These are phyloP conservation scores for Thoreauomyces humboldtii DNA, from an alignment of 192 early-diverging fungal species.

Conservation along the genomic window DNA sequence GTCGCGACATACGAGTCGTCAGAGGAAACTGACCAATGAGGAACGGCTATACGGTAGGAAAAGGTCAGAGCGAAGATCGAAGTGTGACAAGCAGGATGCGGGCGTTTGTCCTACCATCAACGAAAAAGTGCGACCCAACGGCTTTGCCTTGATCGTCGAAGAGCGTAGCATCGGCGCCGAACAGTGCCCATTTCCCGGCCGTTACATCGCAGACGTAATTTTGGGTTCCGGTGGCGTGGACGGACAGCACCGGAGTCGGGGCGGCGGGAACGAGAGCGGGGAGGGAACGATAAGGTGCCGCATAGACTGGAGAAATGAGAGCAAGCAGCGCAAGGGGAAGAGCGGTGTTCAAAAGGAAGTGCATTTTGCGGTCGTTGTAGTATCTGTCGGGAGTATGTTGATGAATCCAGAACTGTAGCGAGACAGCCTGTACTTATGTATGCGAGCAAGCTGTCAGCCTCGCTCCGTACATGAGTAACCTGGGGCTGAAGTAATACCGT, in stretches of 20 bases:
- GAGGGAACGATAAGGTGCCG: not conserved
- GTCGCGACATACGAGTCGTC: constrained; percentile 7
- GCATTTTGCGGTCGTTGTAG: not conserved
- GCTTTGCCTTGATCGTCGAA: constrained; percentile 2
- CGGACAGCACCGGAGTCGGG: not conserved
- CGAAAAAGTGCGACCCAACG: constrained; percentile 22
- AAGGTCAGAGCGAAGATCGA: not conserved
- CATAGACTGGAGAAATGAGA: not conserved
- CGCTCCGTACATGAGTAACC: no score
- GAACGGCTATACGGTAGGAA: constrained; percentile 6
- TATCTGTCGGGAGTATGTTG: not conserved
- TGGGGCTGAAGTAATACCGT: no score
- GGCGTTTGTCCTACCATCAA: constrained; percentile 14
- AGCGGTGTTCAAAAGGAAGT: not conserved
- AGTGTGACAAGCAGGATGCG: not conserved
- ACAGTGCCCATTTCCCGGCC: constrained; percentile 13
- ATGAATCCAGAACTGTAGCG: no score
- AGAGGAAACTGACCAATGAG: constrained; percentile 11
- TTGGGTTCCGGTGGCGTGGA: constrained; percentile 1
- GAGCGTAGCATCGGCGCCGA: constrained; percentile 17
- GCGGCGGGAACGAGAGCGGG: not conserved
- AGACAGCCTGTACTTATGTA: not conserved
- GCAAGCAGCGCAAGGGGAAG: not conserved
- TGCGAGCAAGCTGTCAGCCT: not conserved
- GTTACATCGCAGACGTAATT: constrained; percentile 18